phyloP scores from a whole-genome alignment of 495 filamentous ascomycete genomes.

The Ramalina peruviana region DNA sequence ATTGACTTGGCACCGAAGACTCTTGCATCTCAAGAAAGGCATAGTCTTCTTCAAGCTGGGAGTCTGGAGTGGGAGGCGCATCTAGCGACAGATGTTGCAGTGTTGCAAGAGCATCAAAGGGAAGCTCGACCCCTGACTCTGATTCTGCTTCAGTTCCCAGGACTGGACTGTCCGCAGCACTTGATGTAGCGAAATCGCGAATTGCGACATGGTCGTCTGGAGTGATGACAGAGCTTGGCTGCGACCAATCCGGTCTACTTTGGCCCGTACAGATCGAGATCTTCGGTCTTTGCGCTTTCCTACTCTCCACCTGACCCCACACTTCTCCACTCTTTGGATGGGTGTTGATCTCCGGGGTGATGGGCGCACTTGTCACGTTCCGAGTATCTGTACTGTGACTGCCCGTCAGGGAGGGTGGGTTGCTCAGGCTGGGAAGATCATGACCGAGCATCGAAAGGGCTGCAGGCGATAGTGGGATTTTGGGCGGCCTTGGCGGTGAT shows the following conservation, averaged over 20 bases:
- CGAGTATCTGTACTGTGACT: constrained; percentile 77
- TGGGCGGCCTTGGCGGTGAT: constrained; percentile 57
- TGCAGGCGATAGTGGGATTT: constrained; percentile 65
- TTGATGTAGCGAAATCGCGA: constrained; percentile 9
- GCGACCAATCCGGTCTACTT: neutral
- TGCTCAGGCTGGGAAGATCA: constrained; percentile 57
- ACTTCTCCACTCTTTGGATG: constrained; percentile 35
- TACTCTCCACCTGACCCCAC: constrained; percentile 18
- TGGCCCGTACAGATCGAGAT: constrained; percentile 3
- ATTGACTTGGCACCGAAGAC: constrained; percentile 14
- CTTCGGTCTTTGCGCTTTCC: constrained; percentile 2
- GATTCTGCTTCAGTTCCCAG: constrained; percentile 25
- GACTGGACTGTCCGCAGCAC: constrained; percentile 15
- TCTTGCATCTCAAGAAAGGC: neutral
- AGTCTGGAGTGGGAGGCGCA: constrained; percentile 13
- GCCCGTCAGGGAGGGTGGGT: constrained; percentile 78
- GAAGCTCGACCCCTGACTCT: constrained; percentile 56
- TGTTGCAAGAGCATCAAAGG: constrained; percentile 63
- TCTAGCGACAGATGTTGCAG: constrained; percentile 59
- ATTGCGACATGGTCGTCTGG: constrained; percentile 6
- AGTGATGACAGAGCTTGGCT: constrained; percentile 4
- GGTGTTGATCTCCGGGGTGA: constrained; percentile 59
- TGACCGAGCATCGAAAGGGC: constrained; percentile 51
- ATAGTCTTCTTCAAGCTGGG: neutral
- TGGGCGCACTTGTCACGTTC: constrained; percentile 61